These are phyloP conservation scores for Trichocomaceae sp. DNA, from an alignment of 2,329 filamentous ascomycete genomes.

Conservation along the genomic window DNA sequence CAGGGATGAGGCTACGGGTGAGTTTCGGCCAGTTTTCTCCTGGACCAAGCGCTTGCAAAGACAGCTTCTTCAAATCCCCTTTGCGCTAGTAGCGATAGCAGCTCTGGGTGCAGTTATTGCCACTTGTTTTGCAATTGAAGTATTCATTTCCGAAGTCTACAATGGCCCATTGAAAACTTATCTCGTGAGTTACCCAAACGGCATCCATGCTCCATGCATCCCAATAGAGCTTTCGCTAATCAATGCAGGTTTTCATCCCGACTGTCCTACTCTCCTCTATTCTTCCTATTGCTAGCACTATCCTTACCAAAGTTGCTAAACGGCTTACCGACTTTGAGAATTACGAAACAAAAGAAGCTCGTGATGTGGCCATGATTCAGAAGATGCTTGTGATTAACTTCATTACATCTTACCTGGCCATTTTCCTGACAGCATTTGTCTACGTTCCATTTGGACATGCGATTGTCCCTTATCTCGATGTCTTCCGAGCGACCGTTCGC, in stretches of 20 bases:
- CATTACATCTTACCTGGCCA: slow-evolving; percentile 87
- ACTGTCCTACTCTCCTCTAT: slow-evolving; percentile 76
- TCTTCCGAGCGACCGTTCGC: slow-evolving; percentile 72
- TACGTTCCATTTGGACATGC: slow-evolving; percentile 87
- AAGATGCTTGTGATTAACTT: slow-evolving; percentile 99
- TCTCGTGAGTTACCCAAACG: slow-evolving; percentile 55
- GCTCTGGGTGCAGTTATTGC: slow-evolving; percentile 81
- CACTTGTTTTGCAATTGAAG: slow-evolving; percentile 86
- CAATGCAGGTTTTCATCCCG: slow-evolving; percentile 70
- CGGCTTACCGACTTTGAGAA: slow-evolving; percentile 80
- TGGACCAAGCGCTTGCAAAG: slow-evolving; percentile 68
- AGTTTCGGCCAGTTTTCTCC: slow-evolving; percentile 70
- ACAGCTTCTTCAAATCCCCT: slow-evolving; percentile 81
- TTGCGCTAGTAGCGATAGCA: slow-evolving; percentile 68
- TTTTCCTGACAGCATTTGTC: slow-evolving; percentile 86
- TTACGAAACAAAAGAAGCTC: slow-evolving; percentile 78
- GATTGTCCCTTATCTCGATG: slow-evolving; percentile 79
- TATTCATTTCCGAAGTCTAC: slow-evolving; percentile 95
- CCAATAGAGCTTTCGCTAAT: slow-evolving; percentile 6
- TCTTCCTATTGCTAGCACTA: slow-evolving; percentile 70
- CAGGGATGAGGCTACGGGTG: slow-evolving; percentile 76
- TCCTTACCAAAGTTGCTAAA: slow-evolving; percentile 77
- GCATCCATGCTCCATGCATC: neutral
- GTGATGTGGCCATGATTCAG: slow-evolving; percentile 76
- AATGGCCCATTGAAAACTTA: slow-evolving; percentile 81